A percentile compares a stretch with the other conserved stretches of the same genome.
Evolutionary conservation across 2,329 filamentous ascomycete genomes (phyloP).

Genomic region (Ascochyta lentis): DNA sequence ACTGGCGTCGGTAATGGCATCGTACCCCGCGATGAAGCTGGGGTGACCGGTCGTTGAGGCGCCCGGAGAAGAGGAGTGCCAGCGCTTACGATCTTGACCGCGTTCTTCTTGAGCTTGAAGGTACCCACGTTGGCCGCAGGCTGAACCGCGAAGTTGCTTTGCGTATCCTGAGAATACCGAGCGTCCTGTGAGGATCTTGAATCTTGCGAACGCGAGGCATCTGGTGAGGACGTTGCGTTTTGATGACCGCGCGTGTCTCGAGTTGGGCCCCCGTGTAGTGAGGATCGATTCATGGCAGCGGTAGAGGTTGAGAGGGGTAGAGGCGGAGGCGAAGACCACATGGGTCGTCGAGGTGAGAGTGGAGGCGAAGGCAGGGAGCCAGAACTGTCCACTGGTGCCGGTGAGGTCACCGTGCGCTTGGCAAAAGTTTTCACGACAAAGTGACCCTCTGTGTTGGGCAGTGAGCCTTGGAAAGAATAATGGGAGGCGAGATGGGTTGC

Average conservation of each 20-base stretch:
- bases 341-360: conserved; percentile 11
- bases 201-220: conserved; percentile 2
- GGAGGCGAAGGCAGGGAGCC: conserved; percentile 12
- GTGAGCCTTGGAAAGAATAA: conserved; percentile 1
- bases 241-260: background rate
- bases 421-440: background rate
- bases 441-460: conserved; percentile 1
- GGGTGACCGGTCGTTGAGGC: background rate
- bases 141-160: conserved; percentile 32
- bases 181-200: background rate
- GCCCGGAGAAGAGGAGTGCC: background rate
- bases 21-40: background rate
- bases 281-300: conserved; percentile 23
- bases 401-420: background rate
- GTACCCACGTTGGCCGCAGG: conserved; percentile 21
- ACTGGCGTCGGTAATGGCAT: background rate
- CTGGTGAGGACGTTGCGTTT: background rate
- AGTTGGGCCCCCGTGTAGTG: conserved; percentile 14
- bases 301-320: background rate
- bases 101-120: conserved; percentile 39
- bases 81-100: conserved; percentile 35
- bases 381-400: background rate
- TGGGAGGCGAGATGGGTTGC: background rate
- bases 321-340: background rate
- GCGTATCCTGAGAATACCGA: conserved; percentile 2